These are phyloP conservation scores for Aspergillus bridgeri DNA, from an alignment of 495 filamentous ascomycete species.

Conservation along the genomic window DNA sequence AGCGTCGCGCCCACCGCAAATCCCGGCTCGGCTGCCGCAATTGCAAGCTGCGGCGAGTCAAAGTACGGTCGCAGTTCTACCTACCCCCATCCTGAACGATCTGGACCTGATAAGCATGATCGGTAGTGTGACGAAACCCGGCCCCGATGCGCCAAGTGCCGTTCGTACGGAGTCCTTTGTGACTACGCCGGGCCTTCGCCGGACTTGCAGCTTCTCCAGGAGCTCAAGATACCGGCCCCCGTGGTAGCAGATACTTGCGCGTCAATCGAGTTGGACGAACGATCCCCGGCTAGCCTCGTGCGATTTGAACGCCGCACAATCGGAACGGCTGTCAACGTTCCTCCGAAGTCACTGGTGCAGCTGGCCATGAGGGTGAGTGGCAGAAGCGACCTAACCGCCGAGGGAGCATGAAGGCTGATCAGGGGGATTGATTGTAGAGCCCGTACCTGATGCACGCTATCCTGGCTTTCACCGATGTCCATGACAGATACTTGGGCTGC, in stretches of 20 bases:
- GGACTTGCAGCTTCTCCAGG: neutral
- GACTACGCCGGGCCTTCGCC: neutral
- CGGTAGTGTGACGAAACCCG: neutral
- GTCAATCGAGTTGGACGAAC: neutral
- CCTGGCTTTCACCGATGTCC: neutral
- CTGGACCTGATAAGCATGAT: no score
- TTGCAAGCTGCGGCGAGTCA: neutral
- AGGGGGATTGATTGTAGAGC: neutral
- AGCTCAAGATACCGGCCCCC: neutral
- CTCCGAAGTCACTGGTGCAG: neutral
- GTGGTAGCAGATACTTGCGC: neutral
- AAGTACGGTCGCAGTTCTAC: neutral
- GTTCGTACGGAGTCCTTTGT: neutral
- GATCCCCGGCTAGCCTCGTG: neutral
- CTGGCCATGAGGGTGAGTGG: neutral
- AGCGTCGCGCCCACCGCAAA: neutral
- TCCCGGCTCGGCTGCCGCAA: neutral
- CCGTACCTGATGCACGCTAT: neutral
- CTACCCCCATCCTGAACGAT: no score
- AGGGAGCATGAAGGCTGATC: neutral
- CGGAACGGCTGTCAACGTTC: neutral
- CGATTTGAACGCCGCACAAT: neutral
- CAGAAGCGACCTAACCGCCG: neutral
- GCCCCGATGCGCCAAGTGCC: neutral
- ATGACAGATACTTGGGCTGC: neutral